phyloP scores from a whole-genome alignment of 2,329 filamentous ascomycete species.

The Monosporascus sp. region DNA sequence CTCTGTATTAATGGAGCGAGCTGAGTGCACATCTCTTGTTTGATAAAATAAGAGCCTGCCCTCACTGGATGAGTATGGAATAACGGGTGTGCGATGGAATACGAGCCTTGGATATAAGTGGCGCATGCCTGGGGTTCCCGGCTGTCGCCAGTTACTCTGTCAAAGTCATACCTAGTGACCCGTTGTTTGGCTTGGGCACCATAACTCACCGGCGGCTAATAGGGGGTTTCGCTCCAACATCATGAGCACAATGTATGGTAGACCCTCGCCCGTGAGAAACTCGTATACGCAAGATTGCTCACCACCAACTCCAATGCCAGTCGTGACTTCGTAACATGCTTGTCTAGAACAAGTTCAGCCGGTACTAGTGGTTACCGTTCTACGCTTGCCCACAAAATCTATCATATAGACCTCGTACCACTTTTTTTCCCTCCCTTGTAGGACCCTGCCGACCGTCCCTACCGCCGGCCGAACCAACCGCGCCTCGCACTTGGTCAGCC shows the following conservation, averaged over 20 bases:
- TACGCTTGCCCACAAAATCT: background rate
- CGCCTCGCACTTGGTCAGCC: conserved; percentile 23
- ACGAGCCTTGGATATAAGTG: too few species aligned
- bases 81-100: too few species aligned
- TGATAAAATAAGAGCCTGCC: background rate
- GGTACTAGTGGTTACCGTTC: background rate
- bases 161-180: too few species aligned
- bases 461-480: background rate
- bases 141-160: too few species aligned
- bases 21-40: background rate
- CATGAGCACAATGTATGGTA: background rate
- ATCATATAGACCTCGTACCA: background rate
- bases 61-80: background rate
- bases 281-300: too few species aligned
- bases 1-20: too few species aligned
- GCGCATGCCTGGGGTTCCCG: too few species aligned
- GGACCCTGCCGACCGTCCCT: background rate
- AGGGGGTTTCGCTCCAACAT: too few species aligned
- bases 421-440: background rate
- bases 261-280: background rate
- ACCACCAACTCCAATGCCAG: background rate
- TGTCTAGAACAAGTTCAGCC: background rate
- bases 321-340: background rate
- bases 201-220: too few species aligned
- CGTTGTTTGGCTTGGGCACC: too few species aligned